A percentile compares a stretch with the other conserved stretches of the same genome.
Evolutionary conservation across 345 rosid genomes (phyloP).

Genomic region (Geranium brycei): DNA sequence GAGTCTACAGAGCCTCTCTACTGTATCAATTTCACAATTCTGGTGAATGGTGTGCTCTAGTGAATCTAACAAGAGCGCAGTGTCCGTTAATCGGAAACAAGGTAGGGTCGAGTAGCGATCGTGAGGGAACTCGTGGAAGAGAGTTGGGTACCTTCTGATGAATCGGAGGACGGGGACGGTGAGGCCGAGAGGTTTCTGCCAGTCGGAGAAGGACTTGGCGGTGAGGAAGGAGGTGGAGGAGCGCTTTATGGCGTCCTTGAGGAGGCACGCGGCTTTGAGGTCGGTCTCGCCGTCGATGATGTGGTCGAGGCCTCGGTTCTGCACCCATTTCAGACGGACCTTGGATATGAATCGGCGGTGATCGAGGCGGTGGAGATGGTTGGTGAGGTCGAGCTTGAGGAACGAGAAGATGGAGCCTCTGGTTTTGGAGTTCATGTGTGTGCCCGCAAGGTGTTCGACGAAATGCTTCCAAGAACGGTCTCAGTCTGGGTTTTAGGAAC

Average conservation of each 20-base stretch:
- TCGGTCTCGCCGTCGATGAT: slow-evolving; percentile 77
- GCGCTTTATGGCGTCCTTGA: slow-evolving; percentile 86
- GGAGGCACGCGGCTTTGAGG: slow-evolving; percentile 79
- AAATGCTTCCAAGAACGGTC: background rate
- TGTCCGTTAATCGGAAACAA: slow-evolving; percentile 74
- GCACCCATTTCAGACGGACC: slow-evolving; percentile 91
- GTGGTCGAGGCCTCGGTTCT: slow-evolving; percentile 69
- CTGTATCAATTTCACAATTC: slow-evolving; percentile 45
- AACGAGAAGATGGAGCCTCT: slow-evolving; percentile 1
- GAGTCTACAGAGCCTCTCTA: slow-evolving; percentile 69
- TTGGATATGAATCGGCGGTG: slow-evolving; percentile 49
- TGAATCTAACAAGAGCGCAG: slow-evolving; percentile 65
- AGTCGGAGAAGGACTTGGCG: slow-evolving; percentile 69
- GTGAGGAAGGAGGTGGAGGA: slow-evolving; percentile 82
- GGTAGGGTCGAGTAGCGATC: slow-evolving; percentile 67
- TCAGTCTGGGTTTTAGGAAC: too few relatives aligned
- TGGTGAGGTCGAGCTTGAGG: background rate
- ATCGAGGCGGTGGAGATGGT: slow-evolving; percentile 18
- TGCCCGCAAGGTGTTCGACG: background rate
- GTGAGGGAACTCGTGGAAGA: slow-evolving; percentile 59
- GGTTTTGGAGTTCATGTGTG: slow-evolving; percentile 5
- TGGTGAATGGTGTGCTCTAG: slow-evolving; percentile 64
- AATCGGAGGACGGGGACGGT: slow-evolving; percentile 90
- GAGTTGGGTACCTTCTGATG: slow-evolving; percentile 45
- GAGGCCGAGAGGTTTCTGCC: slow-evolving; percentile 94